phyloP scores from a whole-genome alignment of 495 filamentous ascomycete species.

The Talaromyces ruber region DNA sequence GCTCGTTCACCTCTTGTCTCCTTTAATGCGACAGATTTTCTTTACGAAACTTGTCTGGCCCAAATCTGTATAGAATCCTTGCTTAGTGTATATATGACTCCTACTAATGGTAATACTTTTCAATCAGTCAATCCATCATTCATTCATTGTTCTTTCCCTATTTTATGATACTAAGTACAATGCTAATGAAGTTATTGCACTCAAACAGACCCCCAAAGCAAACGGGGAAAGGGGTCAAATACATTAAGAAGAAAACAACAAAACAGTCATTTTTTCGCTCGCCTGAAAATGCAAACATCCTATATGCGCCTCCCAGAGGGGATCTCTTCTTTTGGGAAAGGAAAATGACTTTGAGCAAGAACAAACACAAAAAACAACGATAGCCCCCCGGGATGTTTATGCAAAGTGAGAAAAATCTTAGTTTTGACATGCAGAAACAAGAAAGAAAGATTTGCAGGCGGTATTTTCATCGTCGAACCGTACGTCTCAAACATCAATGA shows the following conservation, averaged over 20 bases:
- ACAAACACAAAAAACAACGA: slow-evolving; percentile 2
- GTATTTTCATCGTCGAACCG: neutral
- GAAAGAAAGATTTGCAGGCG: neutral
- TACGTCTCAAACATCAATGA: neutral
- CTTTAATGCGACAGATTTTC: neutral
- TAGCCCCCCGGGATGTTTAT: neutral
- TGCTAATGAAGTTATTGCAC: neutral
- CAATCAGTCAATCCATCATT: neutral
- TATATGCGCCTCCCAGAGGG: neutral
- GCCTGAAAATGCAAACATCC: slow-evolving; percentile 13
- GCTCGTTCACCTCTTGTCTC: neutral
- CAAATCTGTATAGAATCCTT: neutral
- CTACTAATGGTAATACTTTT: neutral
- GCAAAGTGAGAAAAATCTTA: neutral
- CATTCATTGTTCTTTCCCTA: neutral
- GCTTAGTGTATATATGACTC: neutral
- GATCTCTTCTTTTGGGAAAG: neutral
- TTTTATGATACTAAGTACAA: slow-evolving; percentile 3
- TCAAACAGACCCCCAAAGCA: neutral
- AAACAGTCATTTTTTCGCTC: slow-evolving; percentile 16
- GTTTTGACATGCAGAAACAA: neutral
- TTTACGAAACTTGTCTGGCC: neutral
- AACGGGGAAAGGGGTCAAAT: slow-evolving; percentile 6
- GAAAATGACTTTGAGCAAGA: slow-evolving; percentile 3
- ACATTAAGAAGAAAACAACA: slow-evolving; percentile 11